Base-by-base conservation (phyloP, 2,329 filamentous ascomycete species). In the Sphaerostilbella broomeana region DNA sequence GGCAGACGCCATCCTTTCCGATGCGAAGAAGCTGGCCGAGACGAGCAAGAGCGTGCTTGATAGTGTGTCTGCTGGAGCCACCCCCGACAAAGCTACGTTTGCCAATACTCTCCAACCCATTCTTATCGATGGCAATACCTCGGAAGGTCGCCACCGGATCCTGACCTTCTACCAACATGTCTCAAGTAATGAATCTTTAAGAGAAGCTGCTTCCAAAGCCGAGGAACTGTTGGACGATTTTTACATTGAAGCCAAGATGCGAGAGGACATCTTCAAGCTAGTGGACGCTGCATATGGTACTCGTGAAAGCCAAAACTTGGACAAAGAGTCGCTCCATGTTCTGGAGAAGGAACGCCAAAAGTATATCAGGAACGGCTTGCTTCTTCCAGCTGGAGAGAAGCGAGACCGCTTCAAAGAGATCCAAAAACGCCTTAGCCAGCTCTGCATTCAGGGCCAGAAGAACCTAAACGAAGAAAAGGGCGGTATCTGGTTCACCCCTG, bases 381-480 rank as follows among this genome's bases (percentile, higher is more conserved):
- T 78, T 4, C 67, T 92, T 35, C 79, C 84, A 2, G 75, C 76
- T 17, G 84, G 84, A 1, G 67, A 73, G 4, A 69, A 87, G 64
- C 68, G 84, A 46, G 84, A 88, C 51, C 76, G 84, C 30, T 90
- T 90, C 73, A 90, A 88, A 69, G 83, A 83, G 61, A 88, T 90
- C 64, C 86, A 87, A 73, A 86, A 86, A 70, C 69, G 84, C 10
- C 67, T 92, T 40, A 84, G 79, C 48, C 75, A 83, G 58, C 74
- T 90, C 50, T 72, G 75, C 54, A 88, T 89, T 44, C 70, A 79
- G 41, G 86, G 86, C 61, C 77, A 84, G 56, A 88, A 87, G 68
- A 85, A 83, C 52, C 67, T 90, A 43, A 89, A 89, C 54, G 85
- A 90, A 61, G 86, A 92, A 64, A 81, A 81, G 51, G 82, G 81